Evolutionary conservation across 129 eudicot species (phyloP).

Genomic region (Logfia minima): DNA sequence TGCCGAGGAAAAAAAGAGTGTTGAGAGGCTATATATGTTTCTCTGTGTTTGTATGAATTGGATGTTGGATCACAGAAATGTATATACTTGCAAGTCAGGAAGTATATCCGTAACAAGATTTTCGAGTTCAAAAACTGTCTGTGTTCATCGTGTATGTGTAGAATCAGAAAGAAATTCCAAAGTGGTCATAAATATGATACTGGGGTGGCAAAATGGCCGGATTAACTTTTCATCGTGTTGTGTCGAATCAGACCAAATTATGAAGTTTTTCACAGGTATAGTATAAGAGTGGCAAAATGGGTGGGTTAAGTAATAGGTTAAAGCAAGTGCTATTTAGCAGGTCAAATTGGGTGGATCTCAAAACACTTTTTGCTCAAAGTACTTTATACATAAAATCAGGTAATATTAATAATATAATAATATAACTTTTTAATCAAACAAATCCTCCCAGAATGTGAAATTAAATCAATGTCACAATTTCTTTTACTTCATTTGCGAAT

Average conservation of each 20-base stretch:
- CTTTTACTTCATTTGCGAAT: background rate
- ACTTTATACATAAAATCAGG: background rate
- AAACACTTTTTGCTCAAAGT: background rate
- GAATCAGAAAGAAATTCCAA: background rate
- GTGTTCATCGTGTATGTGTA: background rate
- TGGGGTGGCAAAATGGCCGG: background rate
- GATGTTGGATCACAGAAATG: constrained; percentile 22
- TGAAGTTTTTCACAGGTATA: background rate
- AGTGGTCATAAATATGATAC: background rate
- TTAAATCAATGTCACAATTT: background rate
- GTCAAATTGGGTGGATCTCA: background rate
- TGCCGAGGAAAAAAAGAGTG: constrained; percentile 5
- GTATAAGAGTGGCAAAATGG: background rate
- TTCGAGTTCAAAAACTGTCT: background rate
- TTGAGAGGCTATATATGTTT: constrained; percentile 12
- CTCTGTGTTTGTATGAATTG: constrained; percentile 13
- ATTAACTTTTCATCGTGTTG: background rate
- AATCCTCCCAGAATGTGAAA: background rate
- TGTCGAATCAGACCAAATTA: background rate
- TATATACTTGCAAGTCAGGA: constrained; percentile 24
- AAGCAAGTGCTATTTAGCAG: background rate
- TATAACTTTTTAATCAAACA: background rate
- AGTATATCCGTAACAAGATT: background rate
- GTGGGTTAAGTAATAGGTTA: background rate
- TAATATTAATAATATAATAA: no score